Conservation (phyloP, 352 stramenopile genomes). For the Globisporangium splendens region DNA sequence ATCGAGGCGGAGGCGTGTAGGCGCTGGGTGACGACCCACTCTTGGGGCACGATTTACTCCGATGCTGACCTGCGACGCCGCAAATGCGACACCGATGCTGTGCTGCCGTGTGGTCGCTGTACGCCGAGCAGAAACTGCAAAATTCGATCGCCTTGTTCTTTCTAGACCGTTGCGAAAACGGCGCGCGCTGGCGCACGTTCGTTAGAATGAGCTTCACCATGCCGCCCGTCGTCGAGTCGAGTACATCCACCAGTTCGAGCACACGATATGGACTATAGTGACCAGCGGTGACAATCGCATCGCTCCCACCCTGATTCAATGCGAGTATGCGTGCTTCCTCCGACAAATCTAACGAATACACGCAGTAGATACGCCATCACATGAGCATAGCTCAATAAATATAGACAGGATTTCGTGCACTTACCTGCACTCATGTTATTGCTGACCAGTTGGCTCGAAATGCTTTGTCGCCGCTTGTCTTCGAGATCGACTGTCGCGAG, state of each 20-base stretch:
- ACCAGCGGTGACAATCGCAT: conserved; percentile 6
- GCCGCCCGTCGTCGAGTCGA: conserved; percentile 70
- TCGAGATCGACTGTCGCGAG: conserved; percentile 59
- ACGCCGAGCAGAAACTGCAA: conserved; percentile 66
- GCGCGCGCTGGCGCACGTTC: conserved; percentile 54
- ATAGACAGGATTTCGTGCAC: not conserved
- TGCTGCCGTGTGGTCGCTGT: conserved; percentile 55
- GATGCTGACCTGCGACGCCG: conserved; percentile 48
- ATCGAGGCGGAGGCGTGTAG: conserved; percentile 7
- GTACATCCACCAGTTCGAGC: conserved; percentile 68
- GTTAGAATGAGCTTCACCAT: conserved; percentile 74
- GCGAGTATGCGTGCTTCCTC: not conserved
- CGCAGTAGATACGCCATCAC: not conserved
- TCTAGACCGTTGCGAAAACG: conserved; percentile 29
- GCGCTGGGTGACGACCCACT: conserved; percentile 19
- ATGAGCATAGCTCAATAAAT: not conserved
- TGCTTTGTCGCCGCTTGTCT: conserved; percentile 35
- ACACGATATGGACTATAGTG: conserved; percentile 58
- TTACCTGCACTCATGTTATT: conserved; percentile 8
- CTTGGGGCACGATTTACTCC: conserved; percentile 48
- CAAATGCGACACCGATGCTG: conserved; percentile 71
- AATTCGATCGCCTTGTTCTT: conserved; percentile 48
- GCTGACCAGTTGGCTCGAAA: conserved; percentile 12
- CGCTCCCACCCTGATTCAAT: not conserved
- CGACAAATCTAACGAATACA: conserved; percentile 5